phyloP scores from a whole-genome alignment of 2,329 filamentous ascomycete species.

The Alternaria sp. region DNA sequence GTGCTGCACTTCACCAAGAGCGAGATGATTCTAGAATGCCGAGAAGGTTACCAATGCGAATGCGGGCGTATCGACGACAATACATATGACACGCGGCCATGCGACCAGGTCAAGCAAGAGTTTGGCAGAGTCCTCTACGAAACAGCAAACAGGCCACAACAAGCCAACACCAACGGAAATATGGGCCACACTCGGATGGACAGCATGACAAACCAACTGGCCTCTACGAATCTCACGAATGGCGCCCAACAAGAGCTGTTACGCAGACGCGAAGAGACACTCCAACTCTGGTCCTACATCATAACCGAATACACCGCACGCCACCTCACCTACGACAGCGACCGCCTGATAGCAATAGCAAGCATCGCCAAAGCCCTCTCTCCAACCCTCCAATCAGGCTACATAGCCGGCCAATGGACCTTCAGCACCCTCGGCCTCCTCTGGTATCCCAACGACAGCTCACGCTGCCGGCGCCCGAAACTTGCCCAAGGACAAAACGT shows the following conservation, averaged over 20 bases:
- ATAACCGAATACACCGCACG: conserved; percentile 46
- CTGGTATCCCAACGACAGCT: conserved; percentile 44
- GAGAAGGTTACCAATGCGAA: conserved; percentile 45
- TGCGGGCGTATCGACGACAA: conserved; percentile 42
- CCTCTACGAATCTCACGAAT: conserved; percentile 33
- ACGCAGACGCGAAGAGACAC: conserved; percentile 32
- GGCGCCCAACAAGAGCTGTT: conserved; percentile 19
- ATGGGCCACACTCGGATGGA: conserved; percentile 26
- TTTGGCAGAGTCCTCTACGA: conserved; percentile 34
- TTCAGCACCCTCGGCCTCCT: conserved; percentile 43
- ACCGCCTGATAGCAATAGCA: conserved; percentile 40
- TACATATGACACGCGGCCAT: conserved; percentile 39
- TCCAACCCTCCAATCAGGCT: conserved; percentile 35
- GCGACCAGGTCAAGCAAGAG: conserved; percentile 44
- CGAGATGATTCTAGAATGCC: conserved; percentile 47
- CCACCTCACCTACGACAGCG: conserved; percentile 40
- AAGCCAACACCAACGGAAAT: conserved; percentile 14
- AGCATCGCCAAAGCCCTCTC: conserved; percentile 39
- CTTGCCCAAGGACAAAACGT: conserved; percentile 24
- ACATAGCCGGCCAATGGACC: conserved; percentile 47
- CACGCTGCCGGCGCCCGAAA: conserved; percentile 32
- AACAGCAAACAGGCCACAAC: conserved; percentile 12
- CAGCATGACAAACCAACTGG: conserved; percentile 38
- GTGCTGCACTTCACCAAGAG: conserved; percentile 44
- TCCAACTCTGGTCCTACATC: conserved; percentile 46